Evolutionary conservation across 208 protist genomes (phyloP), one percentile per base, ranked within the genome.

Genomic region (Porcisia deanei): DNA sequence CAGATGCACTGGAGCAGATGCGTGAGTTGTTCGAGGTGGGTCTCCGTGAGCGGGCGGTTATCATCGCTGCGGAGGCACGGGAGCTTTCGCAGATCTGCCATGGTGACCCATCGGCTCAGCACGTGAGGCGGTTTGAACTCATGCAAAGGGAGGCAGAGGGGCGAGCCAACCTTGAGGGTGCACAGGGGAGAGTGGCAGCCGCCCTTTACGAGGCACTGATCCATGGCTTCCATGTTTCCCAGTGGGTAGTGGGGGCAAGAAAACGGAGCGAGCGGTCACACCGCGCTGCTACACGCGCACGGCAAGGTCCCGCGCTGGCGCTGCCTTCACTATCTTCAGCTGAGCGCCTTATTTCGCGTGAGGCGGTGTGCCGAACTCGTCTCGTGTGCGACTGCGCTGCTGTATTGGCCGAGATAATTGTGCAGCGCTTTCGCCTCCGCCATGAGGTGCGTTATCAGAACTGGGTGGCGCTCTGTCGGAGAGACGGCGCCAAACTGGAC

Each of bases 311-410:
- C 58, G n/a, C 41, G 39, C 18, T 65, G 18, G 3, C 55, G 30
- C 14, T 76, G 67, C 78, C 73, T 1, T 22, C 47, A 8, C 25
- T 76, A 8, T 52, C 78, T 34, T 47, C 73, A 16, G n/a, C 10
- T 18, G 67, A 82, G 8, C 78, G 78, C 59, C 25, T 80, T 39
- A 2, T 55, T 37, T 80, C 71, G 43, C 77, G 77, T 39, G 77
- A 81, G 71, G 71, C 37, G 52, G 61, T 81, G 63, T 49, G 77
- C 25, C 68, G 77, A 34, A 43, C 39, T 47, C 34, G 55, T 52
- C 16, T 75, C 18, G 43, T 37, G 41, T 41, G 41, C 6, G 61
- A 69, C 12, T 25, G 58, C 14, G 16, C 47, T n/a, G 41, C 47
- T n/a, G 77, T 10, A 6, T 34, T 77, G 18, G n/a, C 71, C 12